Evolutionary conservation across 805 yeast genomes (phyloP), one percentile per base, ranked within the genome.

Genomic region (Yamadazyma scolyti): DNA sequence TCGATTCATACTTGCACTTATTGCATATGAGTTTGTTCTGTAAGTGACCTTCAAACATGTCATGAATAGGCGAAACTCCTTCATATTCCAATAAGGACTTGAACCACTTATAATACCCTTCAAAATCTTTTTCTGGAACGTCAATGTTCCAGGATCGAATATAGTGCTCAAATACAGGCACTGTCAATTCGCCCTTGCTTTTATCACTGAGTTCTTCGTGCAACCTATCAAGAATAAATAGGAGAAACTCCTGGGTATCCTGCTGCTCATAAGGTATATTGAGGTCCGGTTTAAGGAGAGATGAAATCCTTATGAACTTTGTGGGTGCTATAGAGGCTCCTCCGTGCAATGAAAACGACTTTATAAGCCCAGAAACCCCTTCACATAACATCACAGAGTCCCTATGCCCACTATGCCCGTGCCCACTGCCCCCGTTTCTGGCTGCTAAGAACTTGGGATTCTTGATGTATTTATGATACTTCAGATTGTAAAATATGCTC

Each of bases 231-330:
- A 83, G 56, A 8, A 82, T 42, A 37, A 82, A 75, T 50, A 82
- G 65, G 25, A 84, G 54, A 46, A 82, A 82, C 44, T 84, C 93
- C 33, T 83, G 87, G 1, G 89, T 79, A 52, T 84, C 94, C 48
- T 84, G 93, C 46, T 84, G 94, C 45, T 81, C 86, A 42, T 70
- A 55, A 0, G 90, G 90, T 9, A 83, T 80, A 40, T 65, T 61
- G 33, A 82, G 68, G 44, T 79, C 85, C 0, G 88, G 88, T 41
- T 81, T 75, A 14, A 81, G 47, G 5, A 57, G 38, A 14, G 73
- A 55, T 30, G 79, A 59, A 2, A 63, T 53, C 27, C 77, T 67
- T 24, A 82, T 61, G 45, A 83, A 82, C 25, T 75, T 73, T 6
- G 74, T 68, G 4, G 90, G 88, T 2, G 79, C 77, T 20, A 82